Base-by-base conservation (phyloP, 2,329 filamentous ascomycete genomes). In the Coniochaeta sp. region DNA sequence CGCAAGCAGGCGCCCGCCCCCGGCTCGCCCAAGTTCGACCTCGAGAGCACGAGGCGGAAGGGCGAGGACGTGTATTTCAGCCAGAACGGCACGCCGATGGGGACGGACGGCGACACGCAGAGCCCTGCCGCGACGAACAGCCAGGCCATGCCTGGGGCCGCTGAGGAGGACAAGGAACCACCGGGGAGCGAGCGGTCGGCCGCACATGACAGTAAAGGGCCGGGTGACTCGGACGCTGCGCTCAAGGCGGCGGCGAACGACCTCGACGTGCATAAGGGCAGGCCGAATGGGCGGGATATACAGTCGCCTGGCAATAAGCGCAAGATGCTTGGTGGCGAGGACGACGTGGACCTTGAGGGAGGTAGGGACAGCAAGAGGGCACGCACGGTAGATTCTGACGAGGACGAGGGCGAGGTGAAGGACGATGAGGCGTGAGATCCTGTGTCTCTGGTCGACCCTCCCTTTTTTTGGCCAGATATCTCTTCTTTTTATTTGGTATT, bases 31-130 rank as follows among this genome's bases (percentile, higher is more conserved):
- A 76, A 77, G 9, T 86, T 85, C 65, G 76, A 77, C 61, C 75
- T 86, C 50, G 82, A 85, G 66, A 80, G 77, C 59, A 85, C 83
- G 2, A 75, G 83, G 56, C 75, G 82, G 32, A 77, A 79, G 55
- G 77, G 77, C 4, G 78, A 81, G 60, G 68, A 69, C 4, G 65
- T 68, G 22, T 62, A 65, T 42, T 66, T 73, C 42, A 81, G 79
- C 58, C 75, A 74, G 22, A 77, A 77, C 28, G 79, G 76, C 34
- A 83, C 81, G 1, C 79, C 81, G 0, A 72, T 77, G 63, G 75
- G 77, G 52, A 71, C 74, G 12, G 80, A 83, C 34, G 47, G 47
- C 22, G 74, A 72, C 16, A 83, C 80, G 28, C 78, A 78, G 63
- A 83, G 81, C 62, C 81, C 81, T 0, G 74, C 65, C 26, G 26